Base-by-base conservation (phyloP, 2,329 filamentous ascomycete genomes). In the Cryphonectria radicalis region DNA sequence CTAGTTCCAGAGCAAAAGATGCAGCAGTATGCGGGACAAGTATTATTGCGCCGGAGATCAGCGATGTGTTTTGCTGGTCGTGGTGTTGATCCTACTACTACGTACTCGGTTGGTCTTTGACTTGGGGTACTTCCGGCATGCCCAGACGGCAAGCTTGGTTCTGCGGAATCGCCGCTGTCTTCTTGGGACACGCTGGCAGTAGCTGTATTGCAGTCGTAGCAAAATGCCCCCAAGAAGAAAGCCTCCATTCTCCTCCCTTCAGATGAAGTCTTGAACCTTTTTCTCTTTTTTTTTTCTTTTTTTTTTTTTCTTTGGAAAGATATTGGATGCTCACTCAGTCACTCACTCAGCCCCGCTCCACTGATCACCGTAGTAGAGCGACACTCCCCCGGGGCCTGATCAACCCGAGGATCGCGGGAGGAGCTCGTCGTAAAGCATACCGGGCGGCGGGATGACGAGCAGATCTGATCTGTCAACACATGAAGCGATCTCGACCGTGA, bases 391-490 rank as follows among this genome's bases (percentile, higher is more conserved):
- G 19, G 43, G 43, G 43, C 17, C 46, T n/a, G 46, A n/a, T 50
- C 46, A 50, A 22, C 46, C 19, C 6, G 22, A 32, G 46, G 46
- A 3, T 50, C 46, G 46, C 22, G 19, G 46, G 43, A n/a, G 46
- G 22, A 2, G 43, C 43, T 46, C 43, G 46, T 50, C 46, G 14
- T 17, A 43, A 43, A 43, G 13, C 42, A 17, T 17, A 17, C 19
- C 22, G 46, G 59, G 6, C 25, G n/a, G 32, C 22, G 35, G 59
- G 59, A 62, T 62, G 59, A 62, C 59, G 59, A 22, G 59, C 59
- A 62, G 35, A 40, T 40, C 59, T 40, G 60, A 19, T 59, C 46
- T 46, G 64, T 57, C 55, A 57, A 35, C 63, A 35, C 63, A 62
- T 46, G 40, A 60, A n/a, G 40, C 43, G 35, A 28, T 32, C 63